Percentiles rank a stretch among this genome's conserved stretches.
Conservation (phyloP, 257 asterid species). For the Solanum tacnaense region DNA sequence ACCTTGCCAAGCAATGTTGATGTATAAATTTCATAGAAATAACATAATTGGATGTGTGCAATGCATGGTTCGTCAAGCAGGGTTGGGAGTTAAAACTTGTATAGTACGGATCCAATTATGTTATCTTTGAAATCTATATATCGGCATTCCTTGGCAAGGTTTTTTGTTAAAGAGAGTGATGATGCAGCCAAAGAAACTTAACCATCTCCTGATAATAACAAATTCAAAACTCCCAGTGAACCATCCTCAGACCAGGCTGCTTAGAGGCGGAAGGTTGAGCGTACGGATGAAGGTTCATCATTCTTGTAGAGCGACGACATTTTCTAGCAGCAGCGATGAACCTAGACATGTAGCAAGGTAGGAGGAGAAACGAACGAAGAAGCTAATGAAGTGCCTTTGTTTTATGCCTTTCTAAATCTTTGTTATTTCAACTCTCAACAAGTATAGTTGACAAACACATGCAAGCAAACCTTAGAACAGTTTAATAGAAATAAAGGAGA, state of each 20-base stretch:
- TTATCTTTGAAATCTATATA: neutral
- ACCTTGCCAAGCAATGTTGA: neutral
- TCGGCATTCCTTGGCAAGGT: neutral
- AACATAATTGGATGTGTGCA: neutral
- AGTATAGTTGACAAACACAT: neutral
- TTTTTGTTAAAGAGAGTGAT: constrained; percentile 3
- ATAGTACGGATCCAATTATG: neutral
- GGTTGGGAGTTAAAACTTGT: neutral
- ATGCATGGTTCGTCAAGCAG: neutral
- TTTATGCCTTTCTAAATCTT: constrained; percentile 31
- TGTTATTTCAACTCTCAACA: neutral
- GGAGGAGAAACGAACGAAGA: constrained; percentile 28
- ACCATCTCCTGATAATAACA: neutral
- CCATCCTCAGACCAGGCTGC: constrained; percentile 1
- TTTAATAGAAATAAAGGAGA: neutral
- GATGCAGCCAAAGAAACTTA: neutral
- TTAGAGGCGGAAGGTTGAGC: constrained; percentile 17
- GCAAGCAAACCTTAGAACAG: neutral
- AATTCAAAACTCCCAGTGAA: neutral
- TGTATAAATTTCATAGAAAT: neutral
- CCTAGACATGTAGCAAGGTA: neutral
- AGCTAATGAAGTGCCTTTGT: constrained; percentile 37
- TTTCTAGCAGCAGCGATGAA: constrained; percentile 5
- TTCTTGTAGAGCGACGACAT: neutral
- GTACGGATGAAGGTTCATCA: constrained; percentile 15